Conservation (phyloP, 305 asterid genomes). For the Fraxinus latifolia region DNA sequence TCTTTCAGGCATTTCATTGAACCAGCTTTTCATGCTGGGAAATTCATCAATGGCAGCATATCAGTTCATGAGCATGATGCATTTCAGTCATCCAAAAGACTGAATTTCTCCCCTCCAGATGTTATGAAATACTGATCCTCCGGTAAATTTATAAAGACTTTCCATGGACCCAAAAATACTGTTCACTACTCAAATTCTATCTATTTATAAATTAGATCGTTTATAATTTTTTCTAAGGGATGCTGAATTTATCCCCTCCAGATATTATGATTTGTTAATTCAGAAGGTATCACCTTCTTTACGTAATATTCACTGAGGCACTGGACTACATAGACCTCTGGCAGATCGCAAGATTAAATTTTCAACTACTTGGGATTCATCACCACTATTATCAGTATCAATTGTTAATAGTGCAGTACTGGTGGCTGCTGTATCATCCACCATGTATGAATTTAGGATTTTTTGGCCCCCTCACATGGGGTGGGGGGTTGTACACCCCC, state of each 20-base stretch:
- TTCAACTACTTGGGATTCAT: background rate
- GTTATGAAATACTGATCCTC: background rate
- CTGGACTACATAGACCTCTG: background rate
- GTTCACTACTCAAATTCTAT: background rate
- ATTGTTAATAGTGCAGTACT: background rate
- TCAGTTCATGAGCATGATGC: background rate
- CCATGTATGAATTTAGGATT: background rate
- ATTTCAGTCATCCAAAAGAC: background rate
- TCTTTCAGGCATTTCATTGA: conserved; percentile 14
- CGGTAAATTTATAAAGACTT: background rate
- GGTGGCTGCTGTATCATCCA: background rate
- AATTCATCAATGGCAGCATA: conserved; percentile 27
- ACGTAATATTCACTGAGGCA: background rate
- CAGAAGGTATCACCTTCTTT: background rate
- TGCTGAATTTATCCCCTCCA: background rate
- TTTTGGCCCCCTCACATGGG: too few relatives aligned
- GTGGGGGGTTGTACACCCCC: too few relatives aligned
- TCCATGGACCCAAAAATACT: background rate
- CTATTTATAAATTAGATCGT: background rate
- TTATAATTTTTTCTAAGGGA: too few relatives aligned
- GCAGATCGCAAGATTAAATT: background rate
- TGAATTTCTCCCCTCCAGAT: background rate
- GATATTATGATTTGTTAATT: background rate
- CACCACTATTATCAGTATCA: background rate
- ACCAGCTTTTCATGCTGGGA: conserved; percentile 22